Percentiles rank a stretch among this genome's conserved stretches.
phyloP scores from a whole-genome alignment of 208 protist genomes.

The Blastocrithidia nonstop region DNA sequence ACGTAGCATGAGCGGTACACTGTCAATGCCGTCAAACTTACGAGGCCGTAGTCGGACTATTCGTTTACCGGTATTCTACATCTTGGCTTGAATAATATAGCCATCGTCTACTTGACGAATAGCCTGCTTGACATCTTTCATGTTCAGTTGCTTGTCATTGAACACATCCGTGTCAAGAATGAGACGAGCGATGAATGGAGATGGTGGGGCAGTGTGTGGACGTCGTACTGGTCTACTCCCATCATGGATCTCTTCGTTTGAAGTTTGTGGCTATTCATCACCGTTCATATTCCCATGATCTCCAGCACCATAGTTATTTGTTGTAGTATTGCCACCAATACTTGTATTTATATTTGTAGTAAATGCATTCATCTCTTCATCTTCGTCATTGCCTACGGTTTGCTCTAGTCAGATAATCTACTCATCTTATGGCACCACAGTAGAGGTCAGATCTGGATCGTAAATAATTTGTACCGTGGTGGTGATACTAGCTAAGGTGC shows the following conservation, averaged over 20 bases:
- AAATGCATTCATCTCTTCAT: conserved; percentile 5
- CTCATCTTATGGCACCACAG: conserved; percentile 90
- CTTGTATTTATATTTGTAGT: too few species aligned
- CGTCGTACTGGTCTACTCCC: too few species aligned
- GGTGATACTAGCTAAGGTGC: conserved; percentile 86
- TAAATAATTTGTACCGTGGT: conserved; percentile 93
- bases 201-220: conserved; percentile 16
- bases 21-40: conserved; percentile 20
- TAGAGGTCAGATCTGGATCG: conserved; percentile 89
- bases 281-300: too few species aligned
- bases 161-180: conserved; percentile 87
- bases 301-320: too few species aligned
- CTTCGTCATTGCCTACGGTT: conserved; percentile 44
- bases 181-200: conserved; percentile 94
- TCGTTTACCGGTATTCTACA: conserved; percentile 89
- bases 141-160: conserved; percentile 85
- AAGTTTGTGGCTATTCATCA: too few species aligned
- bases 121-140: conserved; percentile 86
- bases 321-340: too few species aligned
- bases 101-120: conserved; percentile 75
- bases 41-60: conserved; percentile 85
- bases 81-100: conserved; percentile 76
- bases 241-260: too few species aligned
- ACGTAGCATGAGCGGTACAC: conserved; percentile 43
- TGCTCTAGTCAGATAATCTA: conserved; percentile 52